Conservation (phyloP, 768 basidiomycete species). For the Hortiboletus campestris region DNA sequence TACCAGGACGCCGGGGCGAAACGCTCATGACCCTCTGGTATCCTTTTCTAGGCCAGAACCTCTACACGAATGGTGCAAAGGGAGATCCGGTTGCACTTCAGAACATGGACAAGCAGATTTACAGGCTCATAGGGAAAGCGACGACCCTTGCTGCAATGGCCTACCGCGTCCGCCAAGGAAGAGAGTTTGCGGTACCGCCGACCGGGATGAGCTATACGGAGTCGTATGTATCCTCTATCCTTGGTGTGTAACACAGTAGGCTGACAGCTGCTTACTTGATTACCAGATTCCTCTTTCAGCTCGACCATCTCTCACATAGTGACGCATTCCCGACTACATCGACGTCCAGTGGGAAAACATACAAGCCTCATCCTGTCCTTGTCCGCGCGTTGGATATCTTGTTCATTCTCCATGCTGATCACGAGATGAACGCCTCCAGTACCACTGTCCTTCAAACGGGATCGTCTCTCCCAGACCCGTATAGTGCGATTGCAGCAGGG, state of each 20-base stretch:
- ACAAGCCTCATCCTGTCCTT: slow-evolving; percentile 79
- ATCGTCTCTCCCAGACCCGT: slow-evolving; percentile 88
- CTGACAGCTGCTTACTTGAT: not conserved
- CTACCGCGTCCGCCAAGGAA: slow-evolving; percentile 87
- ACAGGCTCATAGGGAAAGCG: slow-evolving; percentile 82
- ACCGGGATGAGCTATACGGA: slow-evolving; percentile 81
- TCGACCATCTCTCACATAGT: slow-evolving; percentile 64
- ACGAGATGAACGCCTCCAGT: slow-evolving; percentile 84
- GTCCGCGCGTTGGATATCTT: slow-evolving; percentile 85
- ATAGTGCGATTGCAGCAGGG: slow-evolving; percentile 83
- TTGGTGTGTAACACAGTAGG: not conserved
- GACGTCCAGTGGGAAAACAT: slow-evolving; percentile 53
- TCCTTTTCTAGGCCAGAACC: slow-evolving; percentile 57
- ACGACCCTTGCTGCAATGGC: slow-evolving; percentile 94
- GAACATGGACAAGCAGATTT: slow-evolving; percentile 91
- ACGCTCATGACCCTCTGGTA: not conserved
- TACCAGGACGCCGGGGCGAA: not conserved
- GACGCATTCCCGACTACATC: slow-evolving; percentile 23
- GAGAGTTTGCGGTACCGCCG: slow-evolving; percentile 83
- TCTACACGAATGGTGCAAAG: slow-evolving; percentile 69
- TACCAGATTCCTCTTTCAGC: slow-evolving; percentile 80
- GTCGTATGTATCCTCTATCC: slow-evolving; percentile 45
- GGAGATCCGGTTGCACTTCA: slow-evolving; percentile 65
- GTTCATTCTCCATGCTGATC: slow-evolving; percentile 87
- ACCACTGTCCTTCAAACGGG: slow-evolving; percentile 88